These are phyloP conservation scores for Coffea humblotiana DNA, from an alignment of 305 asterid genomes.

Conservation along the genomic window DNA sequence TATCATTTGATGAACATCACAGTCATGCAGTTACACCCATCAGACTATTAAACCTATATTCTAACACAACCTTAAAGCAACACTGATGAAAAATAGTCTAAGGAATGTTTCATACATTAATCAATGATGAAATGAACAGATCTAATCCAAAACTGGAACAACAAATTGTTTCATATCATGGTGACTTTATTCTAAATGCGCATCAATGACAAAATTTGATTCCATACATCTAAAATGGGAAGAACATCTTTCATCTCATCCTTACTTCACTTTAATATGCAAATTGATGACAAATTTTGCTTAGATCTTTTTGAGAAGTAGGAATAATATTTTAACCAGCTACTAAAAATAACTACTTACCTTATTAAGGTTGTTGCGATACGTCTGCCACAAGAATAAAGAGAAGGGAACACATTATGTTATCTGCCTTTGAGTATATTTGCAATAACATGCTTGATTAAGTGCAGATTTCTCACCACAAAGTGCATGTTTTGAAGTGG, in stretches of 20 bases:
- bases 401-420: slow-evolving; percentile 26
- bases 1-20: not conserved
- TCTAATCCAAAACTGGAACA: not conserved
- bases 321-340: not conserved
- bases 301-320: not conserved
- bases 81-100: not conserved
- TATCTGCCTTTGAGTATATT: slow-evolving; percentile 24
- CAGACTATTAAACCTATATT: too few species aligned
- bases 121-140: not conserved
- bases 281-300: not conserved
- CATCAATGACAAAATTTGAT: not conserved
- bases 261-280: not conserved
- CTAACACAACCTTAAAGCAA: not conserved
- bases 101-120: not conserved
- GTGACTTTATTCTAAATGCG: not conserved
- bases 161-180: not conserved
- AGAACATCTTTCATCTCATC: too few species aligned
- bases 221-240: too few species aligned
- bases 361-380: slow-evolving; percentile 97
- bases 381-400: slow-evolving; percentile 64
- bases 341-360: slow-evolving; percentile 36
- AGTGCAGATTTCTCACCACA: slow-evolving; percentile 65
- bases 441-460: slow-evolving; percentile 21
- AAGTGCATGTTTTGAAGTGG: slow-evolving; percentile 96
- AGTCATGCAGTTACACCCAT: not conserved